phyloP scores from a whole-genome alignment of 352 stramenopile species.

The Phytophthora vignae region DNA sequence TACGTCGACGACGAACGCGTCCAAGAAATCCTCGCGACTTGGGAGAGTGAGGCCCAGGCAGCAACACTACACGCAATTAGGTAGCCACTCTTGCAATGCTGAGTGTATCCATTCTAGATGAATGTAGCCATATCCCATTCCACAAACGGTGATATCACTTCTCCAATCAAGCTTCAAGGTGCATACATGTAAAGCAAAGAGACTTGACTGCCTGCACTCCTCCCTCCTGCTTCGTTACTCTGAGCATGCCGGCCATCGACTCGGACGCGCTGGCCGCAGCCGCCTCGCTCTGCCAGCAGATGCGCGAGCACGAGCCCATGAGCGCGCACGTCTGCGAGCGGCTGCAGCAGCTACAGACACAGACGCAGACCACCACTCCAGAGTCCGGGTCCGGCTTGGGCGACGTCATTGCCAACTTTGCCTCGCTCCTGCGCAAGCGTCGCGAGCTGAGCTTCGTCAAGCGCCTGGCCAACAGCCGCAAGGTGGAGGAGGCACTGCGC shows the following conservation, averaged over 20 bases:
- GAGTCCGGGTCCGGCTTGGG: too few species aligned
- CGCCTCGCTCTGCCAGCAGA: constrained; percentile 21
- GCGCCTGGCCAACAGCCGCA: constrained; percentile 26
- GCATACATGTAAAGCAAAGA: neutral
- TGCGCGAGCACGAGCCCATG: constrained; percentile 23
- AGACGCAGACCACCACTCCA: too few species aligned
- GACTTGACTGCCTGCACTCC: too few species aligned
- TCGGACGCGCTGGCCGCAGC: constrained; percentile 24
- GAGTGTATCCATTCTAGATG: too few species aligned
- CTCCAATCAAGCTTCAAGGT: neutral
- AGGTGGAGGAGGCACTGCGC: constrained; percentile 20
- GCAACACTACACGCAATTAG: too few species aligned
- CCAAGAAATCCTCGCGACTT: neutral
- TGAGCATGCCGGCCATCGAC: constrained; percentile 3
- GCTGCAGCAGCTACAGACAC: constrained; percentile 8
- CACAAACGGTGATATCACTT: too few species aligned
- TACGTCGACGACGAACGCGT: constrained; percentile 1
- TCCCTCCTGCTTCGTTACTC: neutral
- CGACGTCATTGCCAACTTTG: constrained; percentile 33
- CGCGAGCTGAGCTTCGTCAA: constrained; percentile 17
- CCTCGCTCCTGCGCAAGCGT: constrained; percentile 20
- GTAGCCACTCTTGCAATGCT: too few species aligned
- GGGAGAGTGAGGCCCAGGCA: neutral
- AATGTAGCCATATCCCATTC: too few species aligned
- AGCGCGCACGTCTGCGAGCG: constrained; percentile 17